phyloP scores from a whole-genome alignment of 2,329 filamentous ascomycete genomes.

The Colletotrichum sp. region DNA sequence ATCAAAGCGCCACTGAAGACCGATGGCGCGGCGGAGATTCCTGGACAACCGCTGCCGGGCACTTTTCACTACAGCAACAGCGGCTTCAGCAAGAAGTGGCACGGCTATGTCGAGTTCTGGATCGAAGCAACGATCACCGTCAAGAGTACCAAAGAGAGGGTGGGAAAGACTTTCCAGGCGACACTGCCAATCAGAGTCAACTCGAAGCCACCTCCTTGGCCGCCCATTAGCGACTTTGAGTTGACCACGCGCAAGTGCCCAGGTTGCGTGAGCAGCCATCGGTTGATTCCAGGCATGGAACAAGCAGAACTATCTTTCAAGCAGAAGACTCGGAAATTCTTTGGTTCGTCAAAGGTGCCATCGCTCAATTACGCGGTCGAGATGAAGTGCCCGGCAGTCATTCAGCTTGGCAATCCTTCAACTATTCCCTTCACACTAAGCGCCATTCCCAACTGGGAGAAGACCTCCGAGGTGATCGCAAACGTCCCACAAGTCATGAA shows the following conservation, averaged over 20 bases:
- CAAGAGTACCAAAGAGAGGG: constrained; percentile 12
- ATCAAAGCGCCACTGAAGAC: background rate
- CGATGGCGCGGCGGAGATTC: background rate
- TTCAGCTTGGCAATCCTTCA: background rate
- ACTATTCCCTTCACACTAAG: background rate
- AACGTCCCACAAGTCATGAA: background rate
- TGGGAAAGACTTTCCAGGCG: constrained; percentile 21
- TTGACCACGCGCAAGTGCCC: background rate
- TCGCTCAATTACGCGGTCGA: constrained; percentile 25
- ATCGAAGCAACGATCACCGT: constrained; percentile 31
- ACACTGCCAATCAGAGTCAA: background rate
- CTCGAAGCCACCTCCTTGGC: background rate
- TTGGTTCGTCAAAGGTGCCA: constrained; percentile 37
- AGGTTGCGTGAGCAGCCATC: background rate
- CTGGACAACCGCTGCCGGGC: constrained; percentile 18
- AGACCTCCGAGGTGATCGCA: background rate
- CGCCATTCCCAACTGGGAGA: background rate
- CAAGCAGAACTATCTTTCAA: constrained; percentile 32
- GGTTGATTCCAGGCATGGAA: constrained; percentile 13
- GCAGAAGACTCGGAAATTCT: constrained; percentile 35
- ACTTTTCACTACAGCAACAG: constrained; percentile 5
- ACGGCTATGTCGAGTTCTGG: constrained; percentile 38
- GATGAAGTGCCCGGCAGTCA: background rate
- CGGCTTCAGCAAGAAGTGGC: constrained; percentile 12
- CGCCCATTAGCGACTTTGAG: background rate